Conservation (phyloP, 2,329 filamentous ascomycete species). For the Ophiostoma australiae region DNA sequence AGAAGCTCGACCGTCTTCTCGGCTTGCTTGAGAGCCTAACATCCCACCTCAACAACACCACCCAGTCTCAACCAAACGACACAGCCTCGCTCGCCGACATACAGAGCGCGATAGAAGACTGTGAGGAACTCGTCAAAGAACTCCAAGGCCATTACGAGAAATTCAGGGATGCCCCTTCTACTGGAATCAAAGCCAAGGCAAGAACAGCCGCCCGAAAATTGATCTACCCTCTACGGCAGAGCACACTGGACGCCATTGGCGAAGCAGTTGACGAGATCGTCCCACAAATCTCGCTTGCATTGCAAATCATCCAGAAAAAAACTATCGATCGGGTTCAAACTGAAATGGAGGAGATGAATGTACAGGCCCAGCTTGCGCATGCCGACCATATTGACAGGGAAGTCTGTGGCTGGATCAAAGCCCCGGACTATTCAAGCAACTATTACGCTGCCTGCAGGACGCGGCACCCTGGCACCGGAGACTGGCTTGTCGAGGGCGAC, state of each 20-base stretch:
- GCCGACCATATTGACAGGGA: neutral
- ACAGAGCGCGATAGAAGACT: neutral
- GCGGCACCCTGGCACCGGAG: constrained; percentile 30
- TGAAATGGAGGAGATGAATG: neutral
- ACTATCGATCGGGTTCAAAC: neutral
- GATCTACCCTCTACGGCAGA: neutral
- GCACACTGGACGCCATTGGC: neutral
- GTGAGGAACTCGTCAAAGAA: neutral
- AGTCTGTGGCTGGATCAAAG: neutral
- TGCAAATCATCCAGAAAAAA: neutral
- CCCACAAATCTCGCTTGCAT: neutral
- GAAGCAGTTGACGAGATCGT: neutral
- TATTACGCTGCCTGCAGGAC: neutral
- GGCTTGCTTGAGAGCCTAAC: neutral
- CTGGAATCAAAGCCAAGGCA: neutral
- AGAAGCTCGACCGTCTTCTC: neutral
- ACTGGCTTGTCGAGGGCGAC: constrained; percentile 34
- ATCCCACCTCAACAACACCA: neutral
- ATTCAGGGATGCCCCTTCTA: neutral
- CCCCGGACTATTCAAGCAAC: neutral
- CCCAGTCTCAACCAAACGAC: neutral
- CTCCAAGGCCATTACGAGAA: neutral
- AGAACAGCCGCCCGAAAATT: neutral
- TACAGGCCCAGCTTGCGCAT: neutral
- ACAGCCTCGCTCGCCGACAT: neutral